Base-by-base conservation (phyloP, 768 basidiomycete species). In the Favolaschia claudopus region DNA sequence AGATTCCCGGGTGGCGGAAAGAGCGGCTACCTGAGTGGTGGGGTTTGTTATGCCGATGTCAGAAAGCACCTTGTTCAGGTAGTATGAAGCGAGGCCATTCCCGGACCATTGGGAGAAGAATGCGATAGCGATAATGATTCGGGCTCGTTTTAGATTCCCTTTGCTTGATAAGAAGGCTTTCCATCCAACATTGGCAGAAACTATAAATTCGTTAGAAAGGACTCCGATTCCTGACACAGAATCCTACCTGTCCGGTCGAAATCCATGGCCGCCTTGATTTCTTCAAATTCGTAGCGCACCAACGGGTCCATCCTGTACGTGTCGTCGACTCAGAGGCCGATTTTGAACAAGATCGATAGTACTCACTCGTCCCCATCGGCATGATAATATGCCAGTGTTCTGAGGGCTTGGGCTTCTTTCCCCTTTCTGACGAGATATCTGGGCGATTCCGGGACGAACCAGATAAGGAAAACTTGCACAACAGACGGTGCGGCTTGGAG, bases 31-130 rank as follows among this genome's bases (percentile, higher is more conserved):
- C 63, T 79, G 81, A 58, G 76, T 85, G 54, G 82, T 81, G 10
- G 81, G 70, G 65, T 84, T 75, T 12, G 83, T 85, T 67, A 91
- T 87, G 56, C 88, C 88, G 54, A 91, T 87, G 56, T 82, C 77
- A 60, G 80, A 72, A 72, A 94, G 86, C 48, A 93, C 87, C 72
- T 83, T 80, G 76, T 80, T 88, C 67, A 93, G 84, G 78, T 93
- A 93, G 80, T 89, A 92, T 7, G 89, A 91, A 46, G 91, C 88
- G 52, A 93, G 88, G 69, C 91, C 91, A 66, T 92, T 92, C 13
- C 89, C 91, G 10, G 89, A 92, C 91, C 90, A 92, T 66, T 91
- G 89, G 3, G 90, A 92, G 82, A 93, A 92, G 82, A 89, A 89
- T 42, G 89, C 90, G 53, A 93, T 77, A 42, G 88, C 88, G 61